Evolutionary conservation across 805 yeast species (phyloP).

Genomic region (Priceomyces haplophilus): DNA sequence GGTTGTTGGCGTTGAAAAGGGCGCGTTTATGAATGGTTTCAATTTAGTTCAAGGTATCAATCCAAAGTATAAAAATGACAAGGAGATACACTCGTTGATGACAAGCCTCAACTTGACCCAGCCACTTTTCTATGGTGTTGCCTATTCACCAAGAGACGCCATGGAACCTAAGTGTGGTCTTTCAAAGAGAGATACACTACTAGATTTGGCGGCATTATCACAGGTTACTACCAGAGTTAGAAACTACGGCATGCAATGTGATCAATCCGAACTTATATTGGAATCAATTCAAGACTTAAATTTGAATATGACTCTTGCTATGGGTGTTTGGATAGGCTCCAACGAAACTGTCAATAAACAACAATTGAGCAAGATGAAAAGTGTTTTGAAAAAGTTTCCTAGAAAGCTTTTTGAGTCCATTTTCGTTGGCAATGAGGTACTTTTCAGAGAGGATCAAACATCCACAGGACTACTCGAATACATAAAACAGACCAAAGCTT

Average conservation of each 20-base stretch:
- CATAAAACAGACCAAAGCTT: constrained; percentile 41
- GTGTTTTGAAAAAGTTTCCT: constrained; percentile 43
- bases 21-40: constrained; percentile 8
- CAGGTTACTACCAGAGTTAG: constrained; percentile 56
- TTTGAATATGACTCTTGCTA: constrained; percentile 52
- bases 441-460: constrained; percentile 50
- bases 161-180: constrained; percentile 54
- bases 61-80: constrained; percentile 27
- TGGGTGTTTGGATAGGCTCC: constrained; percentile 62
- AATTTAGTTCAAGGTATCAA: constrained; percentile 26
- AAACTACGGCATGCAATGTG: constrained; percentile 60
- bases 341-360: constrained; percentile 42
- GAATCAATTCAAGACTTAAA: constrained; percentile 50
- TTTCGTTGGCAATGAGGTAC: constrained; percentile 61
- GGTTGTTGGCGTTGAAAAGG: constrained; percentile 3
- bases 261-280: constrained; percentile 51
- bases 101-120: constrained; percentile 25
- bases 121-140: constrained; percentile 50
- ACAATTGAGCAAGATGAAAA: constrained; percentile 47
- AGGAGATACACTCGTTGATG: constrained; percentile 38
- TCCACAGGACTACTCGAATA: constrained; percentile 35
- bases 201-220: constrained; percentile 57
- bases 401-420: constrained; percentile 47
- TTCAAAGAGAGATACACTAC: constrained; percentile 44
- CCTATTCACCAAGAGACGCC: constrained; percentile 56